phyloP scores from a whole-genome alignment of 108 stramenopile species.

The Poteriospumella lacustris region DNA sequence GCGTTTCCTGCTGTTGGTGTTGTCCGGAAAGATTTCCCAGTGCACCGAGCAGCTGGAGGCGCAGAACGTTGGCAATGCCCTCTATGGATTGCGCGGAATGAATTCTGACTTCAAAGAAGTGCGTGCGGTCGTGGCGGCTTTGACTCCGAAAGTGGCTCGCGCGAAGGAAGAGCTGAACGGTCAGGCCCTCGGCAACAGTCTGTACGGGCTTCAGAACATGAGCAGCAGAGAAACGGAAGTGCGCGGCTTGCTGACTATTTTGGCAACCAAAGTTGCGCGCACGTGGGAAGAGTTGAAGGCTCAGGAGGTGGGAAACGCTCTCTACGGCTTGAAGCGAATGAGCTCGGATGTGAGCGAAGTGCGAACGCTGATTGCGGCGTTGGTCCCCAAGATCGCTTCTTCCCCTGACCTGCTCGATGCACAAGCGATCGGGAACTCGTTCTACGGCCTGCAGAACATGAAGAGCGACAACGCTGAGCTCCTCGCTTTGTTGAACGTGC shows the following conservation, averaged over 20 bases:
- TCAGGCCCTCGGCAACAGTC: conserved; percentile 19
- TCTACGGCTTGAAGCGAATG: conserved; percentile 26
- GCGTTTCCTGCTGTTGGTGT: neutral
- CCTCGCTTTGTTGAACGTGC: neutral
- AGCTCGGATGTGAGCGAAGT: neutral
- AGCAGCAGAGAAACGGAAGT: conserved; percentile 22
- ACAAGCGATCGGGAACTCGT: conserved; percentile 16
- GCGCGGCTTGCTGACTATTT: neutral
- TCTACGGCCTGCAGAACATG: conserved; percentile 25
- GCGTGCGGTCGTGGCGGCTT: neutral
- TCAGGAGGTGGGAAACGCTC: conserved; percentile 21
- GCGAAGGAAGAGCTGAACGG: neutral
- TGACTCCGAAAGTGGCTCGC: conserved; percentile 4
- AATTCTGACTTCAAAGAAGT: conserved; percentile 16
- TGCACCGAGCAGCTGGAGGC: conserved; percentile 6
- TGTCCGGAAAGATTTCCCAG: neutral
- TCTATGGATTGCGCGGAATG: conserved; percentile 28
- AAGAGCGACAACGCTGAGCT: conserved; percentile 3
- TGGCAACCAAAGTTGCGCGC: conserved; percentile 1
- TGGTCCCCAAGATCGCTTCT: neutral
- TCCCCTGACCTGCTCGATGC: neutral
- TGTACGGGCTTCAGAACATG: conserved; percentile 24
- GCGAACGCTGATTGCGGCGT: neutral
- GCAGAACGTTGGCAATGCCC: conserved; percentile 22
- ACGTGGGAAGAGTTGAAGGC: conserved; percentile 23